Conservation (phyloP, 2,329 filamentous ascomycete genomes). For the Pyrenochaeta sp. region DNA sequence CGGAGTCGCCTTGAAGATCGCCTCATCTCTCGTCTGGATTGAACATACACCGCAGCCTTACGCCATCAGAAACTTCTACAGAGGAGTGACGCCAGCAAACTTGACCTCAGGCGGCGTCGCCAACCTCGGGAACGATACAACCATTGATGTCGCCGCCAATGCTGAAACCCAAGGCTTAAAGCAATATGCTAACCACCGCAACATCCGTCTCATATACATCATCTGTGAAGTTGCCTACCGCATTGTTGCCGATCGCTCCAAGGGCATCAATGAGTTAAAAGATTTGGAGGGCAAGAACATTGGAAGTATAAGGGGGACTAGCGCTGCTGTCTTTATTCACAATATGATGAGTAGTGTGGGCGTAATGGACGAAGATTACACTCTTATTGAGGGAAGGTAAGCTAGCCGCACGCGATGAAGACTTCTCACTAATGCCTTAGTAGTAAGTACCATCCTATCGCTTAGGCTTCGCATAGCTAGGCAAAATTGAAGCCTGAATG, state of each 20-base stretch:
- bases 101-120: slow-evolving; percentile 27
- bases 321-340: slow-evolving; percentile 28
- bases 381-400: slow-evolving; percentile 18
- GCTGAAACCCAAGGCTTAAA: slow-evolving; percentile 40
- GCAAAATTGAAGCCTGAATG: too few relatives aligned
- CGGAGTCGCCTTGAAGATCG: slow-evolving; percentile 16
- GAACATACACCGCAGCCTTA: slow-evolving; percentile 38
- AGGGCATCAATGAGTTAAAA: slow-evolving; percentile 20
- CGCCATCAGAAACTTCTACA: slow-evolving; percentile 36
- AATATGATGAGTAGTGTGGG: slow-evolving; percentile 30
- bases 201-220: slow-evolving; percentile 39
- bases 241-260: slow-evolving; percentile 29
- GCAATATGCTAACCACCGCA: slow-evolving; percentile 30
- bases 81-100: slow-evolving; percentile 17
- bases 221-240: slow-evolving; percentile 39
- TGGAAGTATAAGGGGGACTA: slow-evolving; percentile 24
- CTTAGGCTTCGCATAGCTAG: too few relatives aligned
- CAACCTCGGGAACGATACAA: slow-evolving; percentile 26
- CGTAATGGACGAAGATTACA: slow-evolving; percentile 23
- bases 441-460: not conserved
- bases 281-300: slow-evolving; percentile 38
- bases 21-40: slow-evolving; percentile 30
- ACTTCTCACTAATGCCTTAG: not conserved
- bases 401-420: not conserved
- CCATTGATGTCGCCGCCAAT: slow-evolving; percentile 37